Evolutionary conservation across 305 asterid species (phyloP).

Genomic region (Ajuga reptans): DNA sequence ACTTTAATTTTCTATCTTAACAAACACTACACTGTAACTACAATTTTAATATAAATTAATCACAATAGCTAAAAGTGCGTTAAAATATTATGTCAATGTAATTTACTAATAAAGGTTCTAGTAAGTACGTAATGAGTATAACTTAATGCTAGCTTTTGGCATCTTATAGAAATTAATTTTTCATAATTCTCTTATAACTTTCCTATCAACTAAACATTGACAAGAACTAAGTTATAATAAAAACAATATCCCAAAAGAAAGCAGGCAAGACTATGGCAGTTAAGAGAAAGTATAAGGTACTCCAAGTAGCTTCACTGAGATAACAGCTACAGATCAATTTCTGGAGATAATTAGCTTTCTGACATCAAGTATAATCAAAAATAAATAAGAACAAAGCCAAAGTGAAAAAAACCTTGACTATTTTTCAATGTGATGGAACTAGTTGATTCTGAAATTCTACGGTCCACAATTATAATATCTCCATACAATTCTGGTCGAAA

Average conservation of each 20-base stretch:
- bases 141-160: not conserved
- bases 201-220: not conserved
- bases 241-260: not conserved
- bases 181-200: not conserved
- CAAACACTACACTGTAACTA: not conserved
- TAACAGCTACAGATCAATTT: conserved; percentile 9
- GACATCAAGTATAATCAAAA: not conserved
- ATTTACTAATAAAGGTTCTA: not conserved
- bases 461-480: conserved; percentile 58
- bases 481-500: conserved; percentile 74
- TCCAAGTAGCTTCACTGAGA: not conserved
- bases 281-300: not conserved
- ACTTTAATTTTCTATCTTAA: not conserved
- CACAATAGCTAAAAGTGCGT: not conserved
- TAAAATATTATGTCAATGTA: not conserved
- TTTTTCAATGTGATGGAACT: conserved; percentile 55
- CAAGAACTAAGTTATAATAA: not conserved
- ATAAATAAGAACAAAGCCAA: conserved; percentile 17
- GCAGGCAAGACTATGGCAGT: not conserved
- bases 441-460: conserved; percentile 62
- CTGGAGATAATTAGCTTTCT: not conserved
- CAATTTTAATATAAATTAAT: not conserved
- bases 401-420: conserved; percentile 52
- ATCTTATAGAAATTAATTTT: not conserved
- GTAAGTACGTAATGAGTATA: not conserved